Conservation (phyloP, 176 grass and related monocot genomes). For the Bonia amplexicaulis region DNA sequence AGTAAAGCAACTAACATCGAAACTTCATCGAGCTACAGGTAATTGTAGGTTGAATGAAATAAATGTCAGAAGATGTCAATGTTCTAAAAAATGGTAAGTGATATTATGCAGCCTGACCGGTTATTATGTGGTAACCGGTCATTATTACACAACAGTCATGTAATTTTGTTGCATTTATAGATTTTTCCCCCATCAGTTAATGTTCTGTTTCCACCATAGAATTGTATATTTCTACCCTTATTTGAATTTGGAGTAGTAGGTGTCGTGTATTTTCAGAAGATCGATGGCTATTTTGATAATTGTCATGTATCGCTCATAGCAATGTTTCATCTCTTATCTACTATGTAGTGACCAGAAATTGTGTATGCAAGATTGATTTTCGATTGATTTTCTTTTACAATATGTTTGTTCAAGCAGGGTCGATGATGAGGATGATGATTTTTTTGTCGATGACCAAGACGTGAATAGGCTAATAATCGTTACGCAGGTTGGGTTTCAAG, state of each 20-base stretch:
- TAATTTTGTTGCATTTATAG: background rate
- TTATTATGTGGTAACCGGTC: too few relatives aligned
- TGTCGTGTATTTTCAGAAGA: background rate
- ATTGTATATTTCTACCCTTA: background rate
- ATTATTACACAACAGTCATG: background rate
- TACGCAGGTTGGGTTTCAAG: slow-evolving; percentile 62
- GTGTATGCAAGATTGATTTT: background rate
- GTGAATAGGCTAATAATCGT: slow-evolving; percentile 92
- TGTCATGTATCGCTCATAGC: background rate
- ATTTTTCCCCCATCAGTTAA: background rate
- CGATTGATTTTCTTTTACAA: slow-evolving; percentile 28
- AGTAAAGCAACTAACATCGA: background rate
- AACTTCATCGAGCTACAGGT: background rate
- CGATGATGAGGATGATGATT: slow-evolving; percentile 83
- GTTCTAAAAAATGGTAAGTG: background rate
- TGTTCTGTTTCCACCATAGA: background rate
- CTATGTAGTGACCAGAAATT: background rate
- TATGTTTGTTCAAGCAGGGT: slow-evolving; percentile 50
- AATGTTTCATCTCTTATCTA: background rate
- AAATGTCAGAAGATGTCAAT: background rate
- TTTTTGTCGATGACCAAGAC: slow-evolving; percentile 91
- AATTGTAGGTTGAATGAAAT: slow-evolving; percentile 12
- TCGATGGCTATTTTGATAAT: background rate
- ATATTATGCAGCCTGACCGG: too few relatives aligned
- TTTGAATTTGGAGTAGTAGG: background rate